phyloP scores from a whole-genome alignment of 2,329 filamentous ascomycete genomes.

The Pseudocercospora eumusae region DNA sequence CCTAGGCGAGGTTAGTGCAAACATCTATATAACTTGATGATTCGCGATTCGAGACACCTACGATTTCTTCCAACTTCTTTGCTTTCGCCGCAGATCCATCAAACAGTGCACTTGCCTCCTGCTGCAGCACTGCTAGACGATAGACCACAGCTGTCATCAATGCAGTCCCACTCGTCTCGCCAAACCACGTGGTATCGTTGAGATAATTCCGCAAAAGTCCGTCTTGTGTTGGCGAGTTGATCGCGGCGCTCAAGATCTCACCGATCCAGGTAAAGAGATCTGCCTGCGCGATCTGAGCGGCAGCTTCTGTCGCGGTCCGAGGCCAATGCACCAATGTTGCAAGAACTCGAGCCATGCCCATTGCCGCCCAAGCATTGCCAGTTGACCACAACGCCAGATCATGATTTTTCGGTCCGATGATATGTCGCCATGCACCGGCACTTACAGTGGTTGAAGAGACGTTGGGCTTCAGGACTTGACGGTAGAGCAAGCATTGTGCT shows the following conservation, averaged over 20 bases:
- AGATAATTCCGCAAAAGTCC: constrained; percentile 25
- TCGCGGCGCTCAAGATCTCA: constrained; percentile 44
- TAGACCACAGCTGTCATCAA: constrained; percentile 49
- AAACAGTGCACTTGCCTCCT: constrained; percentile 18
- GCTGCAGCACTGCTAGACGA: constrained; percentile 40
- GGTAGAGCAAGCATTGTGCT: constrained; percentile 48
- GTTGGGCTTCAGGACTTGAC: constrained; percentile 42
- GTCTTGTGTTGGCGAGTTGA: constrained; percentile 35
- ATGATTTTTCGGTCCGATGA: constrained; percentile 39
- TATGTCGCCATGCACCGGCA: constrained; percentile 50
- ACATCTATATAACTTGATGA: too few species aligned
- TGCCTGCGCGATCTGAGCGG: constrained; percentile 18
- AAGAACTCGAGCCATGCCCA: constrained; percentile 51
- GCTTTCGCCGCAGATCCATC: constrained; percentile 15
- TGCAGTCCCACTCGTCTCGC: constrained; percentile 52
- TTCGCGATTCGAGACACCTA: not conserved
- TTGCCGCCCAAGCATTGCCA: constrained; percentile 53
- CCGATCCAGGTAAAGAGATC: constrained; percentile 41
- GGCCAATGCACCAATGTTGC: constrained; percentile 42
- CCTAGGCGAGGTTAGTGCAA: not conserved
- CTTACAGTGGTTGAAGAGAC: constrained; percentile 23
- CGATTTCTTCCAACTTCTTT: not conserved
- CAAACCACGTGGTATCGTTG: constrained; percentile 44
- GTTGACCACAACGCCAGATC: constrained; percentile 51
- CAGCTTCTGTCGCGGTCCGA: constrained; percentile 4